Percentiles rank a stretch among this genome's conserved stretches.
phyloP scores from a whole-genome alignment of 73 alveolate genomes.

The Paramecium tetraurelia region DNA sequence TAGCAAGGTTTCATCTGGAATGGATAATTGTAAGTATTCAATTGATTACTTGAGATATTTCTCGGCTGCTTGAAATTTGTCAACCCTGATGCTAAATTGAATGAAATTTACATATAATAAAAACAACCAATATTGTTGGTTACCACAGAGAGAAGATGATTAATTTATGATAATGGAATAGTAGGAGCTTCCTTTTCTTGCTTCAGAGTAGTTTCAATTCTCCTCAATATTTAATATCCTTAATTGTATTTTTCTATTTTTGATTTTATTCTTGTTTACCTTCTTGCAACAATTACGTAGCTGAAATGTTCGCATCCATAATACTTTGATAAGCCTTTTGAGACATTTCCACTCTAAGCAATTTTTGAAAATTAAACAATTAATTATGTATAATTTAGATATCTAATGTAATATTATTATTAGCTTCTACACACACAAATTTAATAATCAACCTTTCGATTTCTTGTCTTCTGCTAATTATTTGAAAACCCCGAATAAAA shows the following conservation, averaged over 20 bases:
- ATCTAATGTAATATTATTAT: neutral
- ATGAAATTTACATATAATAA: neutral
- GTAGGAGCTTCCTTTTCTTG: conserved; percentile 26
- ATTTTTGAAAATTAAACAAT: neutral
- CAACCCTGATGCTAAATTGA: neutral
- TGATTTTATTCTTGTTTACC: neutral
- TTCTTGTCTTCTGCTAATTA: neutral
- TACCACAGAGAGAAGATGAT: conserved; percentile 46
- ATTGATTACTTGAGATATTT: conserved; percentile 18
- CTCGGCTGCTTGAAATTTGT: conserved; percentile 29
- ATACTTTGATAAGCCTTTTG: conserved; percentile 46
- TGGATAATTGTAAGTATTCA: neutral
- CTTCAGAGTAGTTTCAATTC: neutral
- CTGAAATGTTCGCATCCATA: conserved; percentile 43
- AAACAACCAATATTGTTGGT: conserved; percentile 42
- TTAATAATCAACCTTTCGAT: neutral
- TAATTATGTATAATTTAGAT: neutral
- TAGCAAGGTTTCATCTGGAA: conserved; percentile 21
- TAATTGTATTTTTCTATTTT: neutral
- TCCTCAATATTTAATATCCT: neutral
- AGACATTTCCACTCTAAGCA: neutral
- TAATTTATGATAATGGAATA: conserved; percentile 39
- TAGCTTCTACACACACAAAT: neutral
- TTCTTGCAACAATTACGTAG: conserved; percentile 36
- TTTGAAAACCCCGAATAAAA: neutral